Evolutionary conservation across 2,329 filamentous ascomycete species (phyloP).

Genomic region (Neofusicoccum umdonicola): DNA sequence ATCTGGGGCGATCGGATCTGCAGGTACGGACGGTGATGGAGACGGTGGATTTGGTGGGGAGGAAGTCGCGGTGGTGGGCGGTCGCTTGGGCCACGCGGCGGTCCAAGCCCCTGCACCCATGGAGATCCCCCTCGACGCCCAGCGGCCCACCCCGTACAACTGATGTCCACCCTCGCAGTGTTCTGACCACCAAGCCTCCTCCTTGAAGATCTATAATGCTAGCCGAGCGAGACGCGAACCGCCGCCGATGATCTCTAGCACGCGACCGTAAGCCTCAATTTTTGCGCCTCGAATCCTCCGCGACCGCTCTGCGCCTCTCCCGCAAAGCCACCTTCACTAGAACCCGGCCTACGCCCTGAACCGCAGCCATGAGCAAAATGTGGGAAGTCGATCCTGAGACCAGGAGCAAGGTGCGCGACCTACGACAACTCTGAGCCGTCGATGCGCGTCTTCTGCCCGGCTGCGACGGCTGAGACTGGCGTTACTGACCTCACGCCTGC

Average conservation of each 20-base stretch:
- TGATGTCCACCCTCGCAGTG: background rate
- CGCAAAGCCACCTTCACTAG: conserved; percentile 11
- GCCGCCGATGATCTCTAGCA: background rate
- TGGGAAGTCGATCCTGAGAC: conserved; percentile 99
- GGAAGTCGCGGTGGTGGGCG: too few species aligned
- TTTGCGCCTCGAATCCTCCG: background rate
- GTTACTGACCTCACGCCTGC: background rate
- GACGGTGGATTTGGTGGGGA: too few species aligned
- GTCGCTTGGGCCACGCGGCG: background rate
- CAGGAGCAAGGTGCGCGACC: conserved; percentile 74
- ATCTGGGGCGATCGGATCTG: too few species aligned
- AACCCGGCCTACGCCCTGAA: background rate
- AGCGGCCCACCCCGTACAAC: background rate
- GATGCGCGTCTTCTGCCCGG: too few species aligned
- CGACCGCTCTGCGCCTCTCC: conserved; percentile 3
- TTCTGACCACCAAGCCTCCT: background rate
- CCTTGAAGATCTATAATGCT: conserved; percentile 1
- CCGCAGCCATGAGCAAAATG: conserved; percentile 64
- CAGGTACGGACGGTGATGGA: too few species aligned
- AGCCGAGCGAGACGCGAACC: background rate
- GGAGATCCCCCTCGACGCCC: conserved; percentile 12
- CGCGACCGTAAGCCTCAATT: background rate
- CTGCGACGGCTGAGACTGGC: background rate
- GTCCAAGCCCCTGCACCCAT: background rate
- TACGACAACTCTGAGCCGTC: background rate